Conservation (phyloP, 169 alveolate genomes). For the Plasmodium gallinaceum region DNA sequence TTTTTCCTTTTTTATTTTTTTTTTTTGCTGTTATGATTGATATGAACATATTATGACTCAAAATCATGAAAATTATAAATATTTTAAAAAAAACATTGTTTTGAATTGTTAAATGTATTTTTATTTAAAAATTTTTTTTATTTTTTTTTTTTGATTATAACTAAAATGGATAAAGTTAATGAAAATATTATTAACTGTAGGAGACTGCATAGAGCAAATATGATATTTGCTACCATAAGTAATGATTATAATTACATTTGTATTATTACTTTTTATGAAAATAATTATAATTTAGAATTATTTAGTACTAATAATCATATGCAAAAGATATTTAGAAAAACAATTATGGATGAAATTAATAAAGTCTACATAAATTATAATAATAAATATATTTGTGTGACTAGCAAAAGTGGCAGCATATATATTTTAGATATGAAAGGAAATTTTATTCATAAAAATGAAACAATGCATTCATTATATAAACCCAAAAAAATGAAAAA, state of each 20-base stretch:
- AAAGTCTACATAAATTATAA: constrained; percentile 61
- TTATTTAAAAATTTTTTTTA: background rate
- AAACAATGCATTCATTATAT: constrained; percentile 49
- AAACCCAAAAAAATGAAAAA: constrained; percentile 5
- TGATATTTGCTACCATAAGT: constrained; percentile 68
- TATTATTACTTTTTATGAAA: constrained; percentile 53
- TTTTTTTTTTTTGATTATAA: background rate
- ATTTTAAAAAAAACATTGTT: too few relatives aligned
- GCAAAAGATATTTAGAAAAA: constrained; percentile 64
- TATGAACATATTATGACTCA: too few relatives aligned
- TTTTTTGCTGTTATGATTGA: background rate
- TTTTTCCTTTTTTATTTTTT: background rate
- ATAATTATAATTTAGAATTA: constrained; percentile 47
- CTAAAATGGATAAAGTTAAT: constrained; percentile 24
- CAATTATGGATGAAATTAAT: constrained; percentile 39
- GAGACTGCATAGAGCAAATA: constrained; percentile 61
- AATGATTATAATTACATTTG: constrained; percentile 57
- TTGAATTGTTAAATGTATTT: too few relatives aligned
- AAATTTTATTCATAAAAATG: constrained; percentile 30
- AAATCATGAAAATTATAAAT: too few relatives aligned
- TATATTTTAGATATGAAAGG: constrained; percentile 69
- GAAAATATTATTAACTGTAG: constrained; percentile 39
- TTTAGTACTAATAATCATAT: constrained; percentile 45
- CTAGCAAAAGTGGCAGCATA: constrained; percentile 60
- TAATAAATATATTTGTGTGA: constrained; percentile 51